Base-by-base conservation (phyloP, 768 basidiomycete genomes). In the Pleurotus ostreatus region DNA sequence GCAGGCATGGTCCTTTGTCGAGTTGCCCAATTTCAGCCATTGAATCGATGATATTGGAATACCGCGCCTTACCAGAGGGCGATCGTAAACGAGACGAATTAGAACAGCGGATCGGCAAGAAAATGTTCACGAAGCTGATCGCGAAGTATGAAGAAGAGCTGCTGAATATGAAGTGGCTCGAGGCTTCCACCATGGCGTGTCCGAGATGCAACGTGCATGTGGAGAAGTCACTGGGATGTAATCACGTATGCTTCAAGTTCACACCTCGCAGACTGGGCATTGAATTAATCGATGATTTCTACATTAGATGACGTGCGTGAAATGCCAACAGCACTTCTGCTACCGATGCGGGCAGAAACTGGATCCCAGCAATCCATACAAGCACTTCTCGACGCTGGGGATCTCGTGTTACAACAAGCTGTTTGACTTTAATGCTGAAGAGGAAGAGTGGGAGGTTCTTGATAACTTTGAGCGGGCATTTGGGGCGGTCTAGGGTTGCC, bases 1-100 rank as follows among this genome's bases (percentile, higher is more conserved):
- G 16, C 57, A 91, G 89, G 93, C 94, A 96, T 66, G 94, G 94
- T 1, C 84, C 89, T 1, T 78, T 88, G 49, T 79, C 83, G 4
- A 71, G 78, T 8, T 96, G 94, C 59, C 81, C 83, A 0, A 80
- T 89, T 23, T 81, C 85, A 8, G 70, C 82, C 25, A 83, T 84
- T n/a, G 83, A 87, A 61, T 73, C 78, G 40, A 66, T 94, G 48
- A 78, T 91, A 15, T 61, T 77, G 37, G 82, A 89, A 56, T 94
- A 95, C 65, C 72, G 89, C 58, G 76, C 74, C 1, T 73, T 80
- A 15, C 71, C 76, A 2, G 81, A 83, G 37, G 78, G 72, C 6
- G 86, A 85, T 3, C 62, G 65, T 5, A 73, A 74, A 60, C 80
- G 86, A 16, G 57, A 55, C 23, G 58, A 59, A 23, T 76, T 93